These are phyloP conservation scores for Xylariaceae sp. DNA, from an alignment of 2,329 filamentous ascomycete genomes.

Conservation along the genomic window DNA sequence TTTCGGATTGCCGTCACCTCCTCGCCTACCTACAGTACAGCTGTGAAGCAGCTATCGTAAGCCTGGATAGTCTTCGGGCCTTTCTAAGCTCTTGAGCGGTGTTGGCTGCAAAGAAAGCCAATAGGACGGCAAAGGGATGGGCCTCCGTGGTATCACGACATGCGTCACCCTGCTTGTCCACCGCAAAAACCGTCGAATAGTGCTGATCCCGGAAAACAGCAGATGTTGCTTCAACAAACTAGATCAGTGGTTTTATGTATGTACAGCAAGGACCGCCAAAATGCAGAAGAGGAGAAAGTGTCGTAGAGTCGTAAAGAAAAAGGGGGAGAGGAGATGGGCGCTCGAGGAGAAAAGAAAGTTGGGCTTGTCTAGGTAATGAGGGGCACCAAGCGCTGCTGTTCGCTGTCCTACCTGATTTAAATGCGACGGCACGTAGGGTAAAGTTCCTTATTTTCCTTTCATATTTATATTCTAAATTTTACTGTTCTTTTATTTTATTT, in stretches of 20 bases:
- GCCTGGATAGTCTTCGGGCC: conserved; percentile 18
- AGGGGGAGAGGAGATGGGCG: background rate
- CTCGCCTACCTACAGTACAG: conserved; percentile 12
- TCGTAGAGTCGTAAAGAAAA: background rate
- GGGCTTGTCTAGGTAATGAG: too few relatives aligned
- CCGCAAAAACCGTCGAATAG: conserved; percentile 17
- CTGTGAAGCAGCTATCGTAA: conserved; percentile 13
- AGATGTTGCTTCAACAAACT: too few relatives aligned
- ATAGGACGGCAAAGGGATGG: conserved; percentile 13
- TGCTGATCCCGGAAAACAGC: too few relatives aligned
- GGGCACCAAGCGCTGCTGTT: too few relatives aligned
- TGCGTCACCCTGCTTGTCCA: conserved; percentile 24
- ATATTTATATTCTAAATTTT: too few relatives aligned
- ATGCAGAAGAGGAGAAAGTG: too few relatives aligned
- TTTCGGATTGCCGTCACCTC: conserved; percentile 9
- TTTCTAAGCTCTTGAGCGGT: conserved; percentile 15
- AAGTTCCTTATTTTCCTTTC: too few relatives aligned
- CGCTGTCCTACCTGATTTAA: too few relatives aligned
- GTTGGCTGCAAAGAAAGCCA: conserved; percentile 13
- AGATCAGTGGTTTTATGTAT: too few relatives aligned
- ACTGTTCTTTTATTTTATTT: too few relatives aligned
- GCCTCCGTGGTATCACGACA: conserved; percentile 23
- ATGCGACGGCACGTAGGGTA: too few relatives aligned
- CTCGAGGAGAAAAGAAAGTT: background rate
- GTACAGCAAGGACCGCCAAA: too few relatives aligned